Evolutionary conservation across 164 flowering plant genomes (phyloP).

Genomic region (Chimonanthus praecox): DNA sequence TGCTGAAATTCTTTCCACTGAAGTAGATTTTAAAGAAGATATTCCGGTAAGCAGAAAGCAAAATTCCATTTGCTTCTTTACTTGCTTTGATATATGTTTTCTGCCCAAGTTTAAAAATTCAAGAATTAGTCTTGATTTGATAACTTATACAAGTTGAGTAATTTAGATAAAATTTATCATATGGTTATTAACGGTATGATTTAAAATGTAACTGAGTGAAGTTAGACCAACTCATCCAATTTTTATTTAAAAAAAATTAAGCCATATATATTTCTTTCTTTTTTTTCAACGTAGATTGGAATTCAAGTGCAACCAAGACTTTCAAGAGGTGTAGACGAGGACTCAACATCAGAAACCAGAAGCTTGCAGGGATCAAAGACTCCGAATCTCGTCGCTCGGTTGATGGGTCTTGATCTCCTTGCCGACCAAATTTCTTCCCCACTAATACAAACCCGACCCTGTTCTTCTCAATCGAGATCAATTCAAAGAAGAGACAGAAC

Average conservation of each 20-base stretch:
- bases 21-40: slow-evolving; percentile 28
- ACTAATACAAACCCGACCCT: not conserved
- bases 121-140: not conserved
- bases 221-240: no score
- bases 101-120: not conserved
- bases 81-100: not conserved
- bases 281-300: slow-evolving; percentile 24
- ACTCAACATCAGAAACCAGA: slow-evolving; percentile 30
- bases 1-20: slow-evolving; percentile 9
- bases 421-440: slow-evolving; percentile 33
- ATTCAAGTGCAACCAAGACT: slow-evolving; percentile 27
- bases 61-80: not conserved
- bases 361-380: slow-evolving; percentile 58
- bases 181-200: no score
- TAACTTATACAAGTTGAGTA: not conserved
- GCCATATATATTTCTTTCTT: not conserved
- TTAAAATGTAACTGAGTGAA: no score
- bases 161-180: no score
- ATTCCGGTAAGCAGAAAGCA: slow-evolving; percentile 42
- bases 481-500: not conserved
- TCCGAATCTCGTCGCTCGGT: slow-evolving; percentile 73
- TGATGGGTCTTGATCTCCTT: slow-evolving; percentile 89
- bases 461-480: slow-evolving; percentile 3
- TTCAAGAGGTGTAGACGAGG: slow-evolving; percentile 22
- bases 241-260: no score